Evolutionary conservation across 495 filamentous ascomycete species (phyloP), one percentile per base, ranked within the genome.

Genomic region (Penicillium antarcticum): DNA sequence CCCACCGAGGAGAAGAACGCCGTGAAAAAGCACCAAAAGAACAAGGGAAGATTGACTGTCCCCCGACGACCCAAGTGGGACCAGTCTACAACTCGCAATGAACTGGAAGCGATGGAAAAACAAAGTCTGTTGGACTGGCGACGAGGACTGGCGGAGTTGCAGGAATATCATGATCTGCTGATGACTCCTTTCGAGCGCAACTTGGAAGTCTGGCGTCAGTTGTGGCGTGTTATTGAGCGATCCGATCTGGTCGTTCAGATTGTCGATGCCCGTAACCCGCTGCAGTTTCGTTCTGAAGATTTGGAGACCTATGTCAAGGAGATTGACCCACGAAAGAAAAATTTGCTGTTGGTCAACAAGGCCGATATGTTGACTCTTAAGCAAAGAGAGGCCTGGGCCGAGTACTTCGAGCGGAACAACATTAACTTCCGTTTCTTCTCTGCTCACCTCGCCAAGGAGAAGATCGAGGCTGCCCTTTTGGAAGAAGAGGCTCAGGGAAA

Each of bases 101-200:
- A 96, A 64, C 76, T 99, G 17, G 92, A 96, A 61, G 68, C 72
- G 36, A 76, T 80, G 60, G 95, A 99, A 75, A 80, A 84, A 56
- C 84, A 89, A 52, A 85, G 85, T 63, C 81, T 99, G 52, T 67
- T 97, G 52, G 78, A 89, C 35, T 99, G 95, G 95, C 77, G 95
- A 50, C 81, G 95, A 57, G 90, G 91, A 0, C 66, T 99, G 42
- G 95, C 95, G 5, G 90, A 96, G 58, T 73, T 99, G 32, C 89
- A 96, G 64, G 92, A 97, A 75, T 85, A 84, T 53, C 80, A 97
- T 37, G 95, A 97, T 68, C 74, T 99, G 47, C 75, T 97, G 45
- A 95, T 99, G 91, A 99, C 95, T 2, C 95, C 95, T 0, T 99
- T 99, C 61, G 95, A 99, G 78, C 80, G 94, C 31, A 99, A 99